Evolutionary conservation across 768 basidiomycete genomes (phyloP).

Genomic region (Rhizopogon sp.): DNA sequence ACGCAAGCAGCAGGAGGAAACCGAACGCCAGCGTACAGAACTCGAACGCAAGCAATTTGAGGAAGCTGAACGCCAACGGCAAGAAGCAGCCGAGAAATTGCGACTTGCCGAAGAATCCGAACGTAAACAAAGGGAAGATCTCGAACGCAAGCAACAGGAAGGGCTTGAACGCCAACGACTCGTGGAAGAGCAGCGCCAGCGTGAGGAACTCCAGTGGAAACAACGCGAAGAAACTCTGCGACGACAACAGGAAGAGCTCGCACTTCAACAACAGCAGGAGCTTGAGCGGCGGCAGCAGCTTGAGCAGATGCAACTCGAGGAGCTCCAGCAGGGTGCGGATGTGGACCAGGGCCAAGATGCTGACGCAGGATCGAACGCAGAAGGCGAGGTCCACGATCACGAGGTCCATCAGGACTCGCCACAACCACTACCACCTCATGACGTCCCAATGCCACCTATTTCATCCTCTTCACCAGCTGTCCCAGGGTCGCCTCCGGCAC

Average conservation of each 20-base stretch:
- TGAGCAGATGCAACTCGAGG: not conserved
- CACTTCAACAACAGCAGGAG: not conserved
- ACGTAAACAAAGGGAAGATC: not conserved
- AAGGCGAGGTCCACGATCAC: conserved; percentile 37
- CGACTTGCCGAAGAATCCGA: conserved; percentile 1
- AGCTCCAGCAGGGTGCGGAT: conserved; percentile 8
- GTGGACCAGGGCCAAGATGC: conserved; percentile 16
- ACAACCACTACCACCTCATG: not conserved
- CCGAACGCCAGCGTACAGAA: conserved; percentile 19
- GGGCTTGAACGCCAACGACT: not conserved
- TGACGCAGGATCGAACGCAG: conserved; percentile 24
- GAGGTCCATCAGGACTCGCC: not conserved
- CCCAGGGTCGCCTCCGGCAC: not conserved
- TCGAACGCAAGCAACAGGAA: not conserved
- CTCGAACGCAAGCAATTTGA: conserved; percentile 2
- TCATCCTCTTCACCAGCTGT: not conserved
- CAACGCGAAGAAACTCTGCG: not conserved
- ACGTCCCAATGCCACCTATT: not conserved
- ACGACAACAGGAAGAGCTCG: not conserved
- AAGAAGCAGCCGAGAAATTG: conserved; percentile 3
- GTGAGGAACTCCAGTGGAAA: conserved; percentile 1
- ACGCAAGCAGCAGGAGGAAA: conserved; percentile 5
- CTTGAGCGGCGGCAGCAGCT: not conserved
- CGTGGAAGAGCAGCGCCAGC: not conserved
- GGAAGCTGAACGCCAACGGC: conserved; percentile 4